phyloP scores from a whole-genome alignment of 768 basidiomycete genomes.

The Rhizopogon vulgaris region DNA sequence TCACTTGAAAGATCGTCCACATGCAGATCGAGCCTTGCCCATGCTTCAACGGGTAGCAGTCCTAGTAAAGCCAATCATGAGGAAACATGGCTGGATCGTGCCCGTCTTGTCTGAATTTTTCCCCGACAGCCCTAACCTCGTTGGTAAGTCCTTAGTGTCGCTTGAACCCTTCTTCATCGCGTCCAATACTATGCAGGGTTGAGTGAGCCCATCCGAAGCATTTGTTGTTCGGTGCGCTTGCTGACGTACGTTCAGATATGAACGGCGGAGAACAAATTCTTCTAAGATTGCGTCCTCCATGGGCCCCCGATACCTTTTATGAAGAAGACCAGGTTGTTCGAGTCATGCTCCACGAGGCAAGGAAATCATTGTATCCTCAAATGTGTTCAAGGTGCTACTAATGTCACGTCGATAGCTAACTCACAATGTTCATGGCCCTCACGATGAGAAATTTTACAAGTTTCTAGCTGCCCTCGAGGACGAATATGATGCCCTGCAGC shows the following conservation, averaged over 20 bases:
- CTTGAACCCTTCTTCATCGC: constrained; percentile 1
- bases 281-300: constrained; percentile 70
- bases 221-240: constrained; percentile 1
- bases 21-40: constrained; percentile 59
- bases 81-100: constrained; percentile 73
- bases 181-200: constrained; percentile 21
- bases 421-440: constrained; percentile 85
- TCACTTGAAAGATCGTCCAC: constrained; percentile 63
- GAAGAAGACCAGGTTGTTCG: constrained; percentile 70
- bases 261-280: constrained; percentile 81
- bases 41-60: constrained; percentile 67
- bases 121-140: constrained; percentile 62
- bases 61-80: constrained; percentile 92
- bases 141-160: constrained; percentile 41
- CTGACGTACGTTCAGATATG: constrained; percentile 42
- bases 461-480: constrained; percentile 69
- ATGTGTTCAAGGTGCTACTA: not conserved
- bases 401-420: constrained; percentile 51
- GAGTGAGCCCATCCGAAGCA: constrained; percentile 26
- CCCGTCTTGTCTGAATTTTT: constrained; percentile 86
- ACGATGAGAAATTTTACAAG: constrained; percentile 81
- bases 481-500: constrained; percentile 75
- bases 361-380: constrained; percentile 1
- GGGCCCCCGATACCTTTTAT: constrained; percentile 62
- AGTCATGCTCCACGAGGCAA: constrained; percentile 89